Base-by-base conservation (phyloP, 345 rosid species). In the Bruguiera sexangula region DNA sequence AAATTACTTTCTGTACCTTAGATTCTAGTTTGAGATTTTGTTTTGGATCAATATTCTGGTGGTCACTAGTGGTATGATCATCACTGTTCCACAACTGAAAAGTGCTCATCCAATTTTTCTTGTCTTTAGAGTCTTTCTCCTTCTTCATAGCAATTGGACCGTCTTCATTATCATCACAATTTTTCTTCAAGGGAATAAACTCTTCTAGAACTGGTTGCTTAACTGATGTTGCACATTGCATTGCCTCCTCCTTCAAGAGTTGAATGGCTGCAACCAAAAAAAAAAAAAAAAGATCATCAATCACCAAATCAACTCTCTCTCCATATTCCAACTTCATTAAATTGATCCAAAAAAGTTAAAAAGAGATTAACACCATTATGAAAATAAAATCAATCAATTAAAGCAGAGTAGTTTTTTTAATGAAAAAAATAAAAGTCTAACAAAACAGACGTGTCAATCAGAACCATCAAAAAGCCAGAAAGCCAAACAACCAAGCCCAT, bases 101-200 rank as follows among this genome's bases (percentile, higher is more conserved):
- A 43, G 88, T 82, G 74, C 91, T 82, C 93, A 84, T 81, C 87
- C 93, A 87, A 50, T 73, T 85, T 74, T 79, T 82, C 88, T 87
- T 91, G 69, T 88, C 92, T 60, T 63, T 84, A 13, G 57, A 72
- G 8, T 85, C 89, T 22, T 75, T 70, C 60, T 82, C 88, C 15
- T 63, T 75, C 64, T 69, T 71, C 50, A 3, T 13, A 13, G 50
- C 50, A 6, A 66, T 69, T 59, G 43, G 62, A 60, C 53, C 50
- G 67, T 70, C 58, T 63, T 62, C 71, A 27, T 71, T 48, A 24
- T 64, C 65, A 36, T 65, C 74, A 39, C 66, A 53, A 18, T 70
- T 74, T 51, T 77, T 81, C 80, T 84, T 76, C 79, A 86, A 60
- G 37, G 97, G 91, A 69, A 88, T 87, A 76, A 89, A 87, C 74